Base-by-base conservation (phyloP, 352 stramenopile species). In the Saprolegnia parasitica region DNA sequence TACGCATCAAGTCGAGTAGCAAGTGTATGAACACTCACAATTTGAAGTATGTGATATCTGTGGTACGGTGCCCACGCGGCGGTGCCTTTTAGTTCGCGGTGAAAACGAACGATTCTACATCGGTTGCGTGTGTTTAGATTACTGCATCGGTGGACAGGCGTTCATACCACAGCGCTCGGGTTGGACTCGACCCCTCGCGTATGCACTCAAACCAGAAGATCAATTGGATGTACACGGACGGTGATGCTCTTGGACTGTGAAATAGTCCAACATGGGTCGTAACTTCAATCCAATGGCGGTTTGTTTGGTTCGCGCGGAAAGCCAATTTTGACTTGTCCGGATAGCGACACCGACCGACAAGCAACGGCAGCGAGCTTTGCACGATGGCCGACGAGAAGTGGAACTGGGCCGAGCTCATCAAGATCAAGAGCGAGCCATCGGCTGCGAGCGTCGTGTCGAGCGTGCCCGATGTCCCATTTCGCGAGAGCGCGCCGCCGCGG, bases 401-500 rank as follows among this genome's bases (percentile, higher is more conserved):
- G 63, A 70, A 70, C 47, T 70, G 63, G 63, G 55, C 54, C 18
- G 63, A 70, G 47, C 46, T 70, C 16, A 32, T 26, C 45, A 68
- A 20, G 23, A 42, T 42, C 58, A 70, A 70, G 63, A n/a, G 52
- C 23, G 63, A 60, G 21, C 35, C 52, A 8, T 21, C 24, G 52
- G 24, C 13, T 9, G 52, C 47, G 3, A 35, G 24, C 35, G 52
- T n/a, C 8, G n/a, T 55, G 2, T 29, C 24, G 29, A 35, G 29
- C 29, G 29, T 35, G 29, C 29, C 29, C 5, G 29, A 35, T 35
- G 29, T 35, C 29, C 29, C 29, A 35, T 35, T 6, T 35, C 29
- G 29, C 29, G n/a, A 50, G 16, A 15, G 6, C 37, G 29, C 46
- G 20, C 32, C 52, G 35, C 24, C 24, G 52, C 24, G 13, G 1